A percentile compares a stretch with the other conserved stretches of the same genome.
phyloP scores from a whole-genome alignment of 2,329 filamentous ascomycete species.

The Biscogniauxia sp. region DNA sequence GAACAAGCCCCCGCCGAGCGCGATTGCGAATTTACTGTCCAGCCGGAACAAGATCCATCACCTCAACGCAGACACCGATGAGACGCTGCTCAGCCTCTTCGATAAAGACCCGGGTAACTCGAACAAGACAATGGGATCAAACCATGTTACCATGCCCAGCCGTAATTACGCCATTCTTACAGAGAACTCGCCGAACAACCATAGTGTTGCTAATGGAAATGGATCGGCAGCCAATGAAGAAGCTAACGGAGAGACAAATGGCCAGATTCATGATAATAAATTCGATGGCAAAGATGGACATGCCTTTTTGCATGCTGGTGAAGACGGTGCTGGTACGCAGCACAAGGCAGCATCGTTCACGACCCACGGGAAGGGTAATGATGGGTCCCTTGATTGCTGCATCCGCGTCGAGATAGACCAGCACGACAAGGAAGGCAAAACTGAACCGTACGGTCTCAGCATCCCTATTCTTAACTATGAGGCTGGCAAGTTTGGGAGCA shows the following conservation, averaged over 20 bases:
- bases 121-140: slow-evolving; percentile 71
- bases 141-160: slow-evolving; percentile 86
- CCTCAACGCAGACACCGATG: slow-evolving; percentile 72
- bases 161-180: slow-evolving; percentile 91
- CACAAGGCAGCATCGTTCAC: slow-evolving; percentile 68
- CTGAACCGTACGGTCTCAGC: slow-evolving; percentile 78
- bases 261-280: slow-evolving; percentile 8
- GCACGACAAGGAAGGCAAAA: slow-evolving; percentile 75
- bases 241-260: slow-evolving; percentile 8
- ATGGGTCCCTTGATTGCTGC: slow-evolving; percentile 72
- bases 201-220: slow-evolving; percentile 21
- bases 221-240: slow-evolving; percentile 14
- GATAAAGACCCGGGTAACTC: slow-evolving; percentile 77
- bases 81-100: slow-evolving; percentile 92
- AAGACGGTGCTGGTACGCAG: slow-evolving; percentile 71
- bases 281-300: slow-evolving; percentile 63
- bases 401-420: slow-evolving; percentile 88
- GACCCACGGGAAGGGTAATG: slow-evolving; percentile 51
- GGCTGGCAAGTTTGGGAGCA: slow-evolving; percentile 28
- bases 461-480: slow-evolving; percentile 64
- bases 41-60: slow-evolving; percentile 82
- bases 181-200: slow-evolving; percentile 71
- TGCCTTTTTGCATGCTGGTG: slow-evolving; percentile 70
- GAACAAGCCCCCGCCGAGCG: slow-evolving; percentile 87
- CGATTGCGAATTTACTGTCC: slow-evolving; percentile 85